Percentiles rank a stretch among this genome's conserved stretches.
Conservation (phyloP, 192 early-diverging fungal species). For the Physocladia obscura region DNA sequence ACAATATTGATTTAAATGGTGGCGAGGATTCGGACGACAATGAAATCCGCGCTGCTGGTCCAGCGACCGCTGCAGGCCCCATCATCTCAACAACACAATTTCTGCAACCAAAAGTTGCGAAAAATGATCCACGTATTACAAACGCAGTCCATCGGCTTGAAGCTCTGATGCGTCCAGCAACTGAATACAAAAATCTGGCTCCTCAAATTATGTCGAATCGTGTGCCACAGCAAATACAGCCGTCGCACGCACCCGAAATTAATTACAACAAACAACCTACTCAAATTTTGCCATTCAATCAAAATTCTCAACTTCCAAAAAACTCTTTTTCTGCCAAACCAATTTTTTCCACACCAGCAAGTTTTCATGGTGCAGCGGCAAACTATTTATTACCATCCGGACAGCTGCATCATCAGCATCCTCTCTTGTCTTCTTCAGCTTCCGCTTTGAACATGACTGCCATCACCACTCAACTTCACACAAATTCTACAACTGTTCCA, state of each 20-base stretch:
- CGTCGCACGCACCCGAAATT: too few relatives aligned
- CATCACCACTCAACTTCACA: constrained; percentile 25
- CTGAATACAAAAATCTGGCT: background rate
- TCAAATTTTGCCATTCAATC: background rate
- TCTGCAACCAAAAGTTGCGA: too few relatives aligned
- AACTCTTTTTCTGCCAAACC: background rate
- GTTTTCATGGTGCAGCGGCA: background rate
- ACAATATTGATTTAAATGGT: too few relatives aligned
- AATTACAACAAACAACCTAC: background rate
- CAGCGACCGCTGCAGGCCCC: background rate
- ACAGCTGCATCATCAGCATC: background rate
- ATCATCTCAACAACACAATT: too few relatives aligned
- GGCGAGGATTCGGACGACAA: background rate
- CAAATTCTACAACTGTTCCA: constrained; percentile 22
- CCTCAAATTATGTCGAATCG: background rate
- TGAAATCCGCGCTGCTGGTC: background rate
- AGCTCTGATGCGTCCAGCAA: background rate
- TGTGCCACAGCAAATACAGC: background rate
- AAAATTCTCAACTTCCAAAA: too few relatives aligned
- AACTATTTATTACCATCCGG: background rate
- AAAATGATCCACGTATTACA: constrained; percentile 3
- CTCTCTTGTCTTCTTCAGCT: background rate
- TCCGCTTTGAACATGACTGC: constrained; percentile 17
- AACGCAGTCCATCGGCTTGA: background rate
- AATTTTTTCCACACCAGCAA: background rate